A percentile compares a stretch with the other conserved stretches of the same genome.
Conservation (phyloP, 345 rosid species). For the Eucalyptus tenuipes region DNA sequence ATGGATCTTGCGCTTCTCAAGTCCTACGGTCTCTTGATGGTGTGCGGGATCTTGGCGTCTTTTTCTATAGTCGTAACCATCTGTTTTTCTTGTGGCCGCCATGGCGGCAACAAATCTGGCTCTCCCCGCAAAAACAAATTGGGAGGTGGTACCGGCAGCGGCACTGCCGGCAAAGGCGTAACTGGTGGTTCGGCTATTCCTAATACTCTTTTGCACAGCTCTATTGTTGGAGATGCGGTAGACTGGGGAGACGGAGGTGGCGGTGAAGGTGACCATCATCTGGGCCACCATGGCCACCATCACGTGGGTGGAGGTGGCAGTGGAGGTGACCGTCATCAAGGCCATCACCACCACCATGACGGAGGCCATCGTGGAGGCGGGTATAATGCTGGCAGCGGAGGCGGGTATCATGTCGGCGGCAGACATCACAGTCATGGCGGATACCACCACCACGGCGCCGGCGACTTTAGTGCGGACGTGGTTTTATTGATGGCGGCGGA, state of each 20-base stretch:
- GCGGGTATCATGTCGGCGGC: background rate
- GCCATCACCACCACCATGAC: background rate
- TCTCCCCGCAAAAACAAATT: background rate
- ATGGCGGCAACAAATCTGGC: background rate
- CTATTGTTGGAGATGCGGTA: background rate
- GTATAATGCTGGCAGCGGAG: background rate
- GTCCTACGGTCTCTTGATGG: background rate
- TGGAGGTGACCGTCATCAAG: background rate
- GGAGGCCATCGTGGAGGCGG: background rate
- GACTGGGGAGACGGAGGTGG: background rate
- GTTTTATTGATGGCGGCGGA: background rate
- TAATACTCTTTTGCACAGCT: background rate
- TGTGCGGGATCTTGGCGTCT: background rate
- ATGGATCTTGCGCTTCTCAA: background rate
- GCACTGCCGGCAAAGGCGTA: background rate
- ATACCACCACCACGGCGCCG: background rate
- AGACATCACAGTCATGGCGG: background rate
- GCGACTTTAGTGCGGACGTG: background rate
- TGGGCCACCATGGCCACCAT: background rate
- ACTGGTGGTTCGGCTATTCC: background rate
- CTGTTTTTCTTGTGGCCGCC: background rate
- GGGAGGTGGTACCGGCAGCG: background rate
- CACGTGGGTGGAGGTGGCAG: background rate
- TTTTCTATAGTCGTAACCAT: background rate
- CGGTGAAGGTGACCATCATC: background rate